Evolutionary conservation across 2,329 filamentous ascomycete species (phyloP).

Genomic region (Neofusicoccum sp.): DNA sequence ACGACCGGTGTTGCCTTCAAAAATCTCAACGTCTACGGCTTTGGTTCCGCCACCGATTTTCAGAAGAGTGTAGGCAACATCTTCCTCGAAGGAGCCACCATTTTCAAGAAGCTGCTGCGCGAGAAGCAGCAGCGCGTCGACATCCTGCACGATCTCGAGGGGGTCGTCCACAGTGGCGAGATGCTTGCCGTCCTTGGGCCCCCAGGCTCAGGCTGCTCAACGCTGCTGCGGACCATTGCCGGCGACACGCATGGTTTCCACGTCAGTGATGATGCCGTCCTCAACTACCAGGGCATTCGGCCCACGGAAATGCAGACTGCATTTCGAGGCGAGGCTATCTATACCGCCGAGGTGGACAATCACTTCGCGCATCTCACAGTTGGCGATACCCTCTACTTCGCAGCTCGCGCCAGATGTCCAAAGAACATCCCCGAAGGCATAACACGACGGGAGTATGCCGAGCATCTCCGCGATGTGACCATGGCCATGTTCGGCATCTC

Average conservation of each 20-base stretch:
- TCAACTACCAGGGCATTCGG: conserved; percentile 77
- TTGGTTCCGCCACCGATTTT: conserved; percentile 67
- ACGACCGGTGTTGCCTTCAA: conserved; percentile 63
- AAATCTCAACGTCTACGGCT: conserved; percentile 67
- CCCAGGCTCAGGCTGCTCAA: conserved; percentile 71
- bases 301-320: conserved; percentile 72
- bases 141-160: conserved; percentile 59
- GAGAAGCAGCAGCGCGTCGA: conserved; percentile 47
- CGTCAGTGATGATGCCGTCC: neutral
- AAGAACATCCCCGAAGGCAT: conserved; percentile 63
- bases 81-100: conserved; percentile 59
- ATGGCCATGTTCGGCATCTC: conserved; percentile 72
- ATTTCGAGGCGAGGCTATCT: conserved; percentile 60
- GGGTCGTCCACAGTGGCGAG: conserved; percentile 54
- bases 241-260: conserved; percentile 80
- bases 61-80: conserved; percentile 68
- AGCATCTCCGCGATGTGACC: conserved; percentile 64
- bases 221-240: conserved; percentile 78
- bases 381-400: conserved; percentile 77
- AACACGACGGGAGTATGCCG: conserved; percentile 53
- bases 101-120: conserved; percentile 52
- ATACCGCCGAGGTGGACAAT: conserved; percentile 69
- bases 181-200: conserved; percentile 51
- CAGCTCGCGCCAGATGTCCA: conserved; percentile 69
- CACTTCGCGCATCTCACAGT: conserved; percentile 78